Base-by-base conservation (phyloP, 2,329 filamentous ascomycete genomes). In the Tolypocladium ovalisporum region DNA sequence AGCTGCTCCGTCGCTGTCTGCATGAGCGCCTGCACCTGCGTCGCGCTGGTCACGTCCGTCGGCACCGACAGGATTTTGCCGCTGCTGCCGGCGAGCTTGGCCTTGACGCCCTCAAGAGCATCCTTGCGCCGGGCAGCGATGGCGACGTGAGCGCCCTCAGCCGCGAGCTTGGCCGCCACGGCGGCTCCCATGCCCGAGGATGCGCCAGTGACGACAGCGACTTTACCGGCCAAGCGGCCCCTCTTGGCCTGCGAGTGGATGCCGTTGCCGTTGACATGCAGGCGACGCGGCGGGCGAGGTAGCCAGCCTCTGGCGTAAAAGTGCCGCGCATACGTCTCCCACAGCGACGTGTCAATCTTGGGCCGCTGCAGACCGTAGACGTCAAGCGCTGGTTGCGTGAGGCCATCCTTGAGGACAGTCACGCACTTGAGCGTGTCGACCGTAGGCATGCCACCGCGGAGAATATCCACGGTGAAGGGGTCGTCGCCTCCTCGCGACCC, bases 221-320 rank as follows among this genome's bases (percentile, higher is more conserved):
- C 86, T 51, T 82, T 81, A 15, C 87, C 88, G 42, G 79, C 80
- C 3, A 91, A 73, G 3, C 85, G 82, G 1, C 86, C 85, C 54
- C 77, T 75, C 34, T 73, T 64, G 44, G 60, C 54, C 52, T 53
- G 55, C 10, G 36, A 13, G 44, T 47, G 13, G 60, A 60, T 35
- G 40, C 60, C 40, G 51, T 71, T 72, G 42, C 64, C 63, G 51
- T 70, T 71, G 60, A 62, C 58, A 29, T 66, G 62, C 15, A 76
- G 75, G 7, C 77, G 77, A 4, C 74, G 74, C 4, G 88, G 88
- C 22, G 86, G 79, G 3, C 75, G 77, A 7, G 83, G 78, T 5
- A 93, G 76, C 89, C 89, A 93, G 51, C 89, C 89, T 68, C 89
- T 77, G 22, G 87, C 87, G 66, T 87, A 92, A 78, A 89, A 93